Evolutionary conservation across 1,284 basidiomycete species (phyloP), one percentile per base, ranked within the genome.

Genomic region (Coniophora puteana): DNA sequence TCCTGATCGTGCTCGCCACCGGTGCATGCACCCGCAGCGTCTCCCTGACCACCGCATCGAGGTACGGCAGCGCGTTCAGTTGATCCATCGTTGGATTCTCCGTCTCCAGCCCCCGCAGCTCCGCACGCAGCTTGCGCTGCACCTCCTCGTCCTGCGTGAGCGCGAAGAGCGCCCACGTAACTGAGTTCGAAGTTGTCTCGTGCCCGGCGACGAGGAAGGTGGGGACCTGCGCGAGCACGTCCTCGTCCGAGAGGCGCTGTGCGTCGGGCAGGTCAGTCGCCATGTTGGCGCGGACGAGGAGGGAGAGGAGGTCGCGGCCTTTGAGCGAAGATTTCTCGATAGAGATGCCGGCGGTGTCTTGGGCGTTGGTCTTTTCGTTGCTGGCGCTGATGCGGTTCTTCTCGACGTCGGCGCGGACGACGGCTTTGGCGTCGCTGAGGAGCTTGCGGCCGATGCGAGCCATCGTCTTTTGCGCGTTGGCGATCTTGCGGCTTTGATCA

Each of bases 31-130:
- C 50, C 10, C 89, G 73, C 23, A 93, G 63, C 0, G 72, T 69
- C 61, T 93, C 90, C 21, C 80, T 74, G 4, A 87, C 68, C 11
- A 89, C 80, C 16, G 65, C 61, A 46, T 84, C 81, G 13, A 84
- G 76, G 51, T 82, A 83, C 2, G 73, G 71, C 8, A 84, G 63
- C 1, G 67, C 58, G 43, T 74, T 72, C 14, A 84, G 65, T 36
- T 80, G 69, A 12, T 83, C 81, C 74, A 80, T 78, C 0, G 73
- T 69, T 1, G 76, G 76, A 5, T 55, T 68, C n/a, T 81, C 76
- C 0, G 68, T 71, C 1, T 62, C 54, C 7, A 80, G 52, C 0
- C 62, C 54, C 10, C 69, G 51, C 0, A 88, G 65, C 55, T 95
- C 92, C 3, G 75, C 67, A 1, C 89, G 77, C 1, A 94, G 73